A percentile compares a stretch with the other conserved stretches of the same genome.
Conservation (phyloP, 306 rosid genomes). For the Cercis canadensis region DNA sequence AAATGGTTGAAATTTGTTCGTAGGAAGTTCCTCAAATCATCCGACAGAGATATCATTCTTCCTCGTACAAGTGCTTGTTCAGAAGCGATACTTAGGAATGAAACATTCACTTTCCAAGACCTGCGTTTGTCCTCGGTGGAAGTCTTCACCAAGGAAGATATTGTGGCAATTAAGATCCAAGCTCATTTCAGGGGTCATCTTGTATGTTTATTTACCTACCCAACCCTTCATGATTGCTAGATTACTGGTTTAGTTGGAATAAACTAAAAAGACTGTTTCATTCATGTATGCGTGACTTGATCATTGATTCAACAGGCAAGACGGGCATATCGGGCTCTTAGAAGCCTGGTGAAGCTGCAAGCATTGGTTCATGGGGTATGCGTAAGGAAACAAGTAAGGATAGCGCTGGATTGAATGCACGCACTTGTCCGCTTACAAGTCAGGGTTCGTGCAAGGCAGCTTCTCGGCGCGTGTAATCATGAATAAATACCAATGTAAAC, state of each 20-base stretch:
- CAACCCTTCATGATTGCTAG: not conserved
- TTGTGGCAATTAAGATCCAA: conserved; percentile 77
- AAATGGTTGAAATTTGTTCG: conserved; percentile 60
- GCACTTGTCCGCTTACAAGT: conserved; percentile 73
- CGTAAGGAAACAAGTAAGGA: conserved; percentile 68
- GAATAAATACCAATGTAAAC: no score
- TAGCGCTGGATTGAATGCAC: conserved; percentile 82
- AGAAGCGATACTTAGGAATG: conserved; percentile 11
- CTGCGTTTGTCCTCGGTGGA: not conserved
- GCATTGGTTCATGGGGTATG: conserved; percentile 78
- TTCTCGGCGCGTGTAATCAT: conserved; percentile 36
- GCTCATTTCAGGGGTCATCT: conserved; percentile 88
- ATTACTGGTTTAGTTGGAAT: not conserved
- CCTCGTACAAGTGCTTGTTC: conserved; percentile 41
- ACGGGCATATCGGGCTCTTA: conserved; percentile 67
- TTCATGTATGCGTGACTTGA: not conserved
- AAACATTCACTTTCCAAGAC: conserved; percentile 31
- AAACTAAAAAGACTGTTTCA: not conserved
- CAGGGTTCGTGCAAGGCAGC: conserved; percentile 76
- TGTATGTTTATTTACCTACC: conserved; percentile 41
- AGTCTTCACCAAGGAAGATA: conserved; percentile 42
- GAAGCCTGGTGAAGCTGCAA: conserved; percentile 83
- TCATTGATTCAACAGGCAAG: conserved; percentile 62
- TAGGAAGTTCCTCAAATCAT: conserved; percentile 47
- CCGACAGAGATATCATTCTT: conserved; percentile 42